Conservation (phyloP, 495 filamentous ascomycete genomes). For the Penicillium silybi region DNA sequence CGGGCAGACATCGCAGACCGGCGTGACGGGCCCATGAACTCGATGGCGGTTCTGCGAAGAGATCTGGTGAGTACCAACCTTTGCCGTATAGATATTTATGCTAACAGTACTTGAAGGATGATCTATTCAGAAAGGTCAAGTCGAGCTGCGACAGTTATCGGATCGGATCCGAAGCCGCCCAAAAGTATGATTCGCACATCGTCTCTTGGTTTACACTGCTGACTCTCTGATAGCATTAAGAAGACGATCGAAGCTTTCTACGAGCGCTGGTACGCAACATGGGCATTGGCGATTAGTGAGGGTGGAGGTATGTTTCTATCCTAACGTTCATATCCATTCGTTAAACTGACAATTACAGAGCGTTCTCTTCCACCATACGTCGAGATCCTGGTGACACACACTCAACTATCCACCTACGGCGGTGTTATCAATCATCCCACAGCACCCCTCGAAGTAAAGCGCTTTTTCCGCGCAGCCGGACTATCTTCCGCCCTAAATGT, state of each 20-base stretch:
- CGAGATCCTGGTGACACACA: constrained; percentile 70
- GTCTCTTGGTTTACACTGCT: neutral
- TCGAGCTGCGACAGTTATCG: constrained; percentile 59
- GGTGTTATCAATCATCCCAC: constrained; percentile 72
- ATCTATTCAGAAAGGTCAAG: constrained; percentile 56
- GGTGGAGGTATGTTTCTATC: constrained; percentile 42
- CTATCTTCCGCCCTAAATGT: constrained; percentile 69
- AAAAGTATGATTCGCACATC: constrained; percentile 34
- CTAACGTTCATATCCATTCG: neutral
- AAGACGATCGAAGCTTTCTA: constrained; percentile 60
- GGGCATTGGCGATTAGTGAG: constrained; percentile 56
- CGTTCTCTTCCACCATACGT: constrained; percentile 66
- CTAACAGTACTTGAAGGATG: constrained; percentile 40
- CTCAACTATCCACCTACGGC: constrained; percentile 66
- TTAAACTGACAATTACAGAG: constrained; percentile 32
- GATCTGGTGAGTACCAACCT: constrained; percentile 51
- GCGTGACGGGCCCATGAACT: constrained; percentile 65
- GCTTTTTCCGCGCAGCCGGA: constrained; percentile 65
- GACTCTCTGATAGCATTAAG: constrained; percentile 45
- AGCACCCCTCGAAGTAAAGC: constrained; percentile 63
- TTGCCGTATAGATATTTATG: neutral
- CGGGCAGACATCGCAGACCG: constrained; percentile 56
- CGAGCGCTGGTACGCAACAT: constrained; percentile 57
- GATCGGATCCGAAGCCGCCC: constrained; percentile 51
- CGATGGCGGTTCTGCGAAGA: constrained; percentile 62